Conservation (phyloP, 2,329 filamentous ascomycete species). For the Colletotrichum tropicale region DNA sequence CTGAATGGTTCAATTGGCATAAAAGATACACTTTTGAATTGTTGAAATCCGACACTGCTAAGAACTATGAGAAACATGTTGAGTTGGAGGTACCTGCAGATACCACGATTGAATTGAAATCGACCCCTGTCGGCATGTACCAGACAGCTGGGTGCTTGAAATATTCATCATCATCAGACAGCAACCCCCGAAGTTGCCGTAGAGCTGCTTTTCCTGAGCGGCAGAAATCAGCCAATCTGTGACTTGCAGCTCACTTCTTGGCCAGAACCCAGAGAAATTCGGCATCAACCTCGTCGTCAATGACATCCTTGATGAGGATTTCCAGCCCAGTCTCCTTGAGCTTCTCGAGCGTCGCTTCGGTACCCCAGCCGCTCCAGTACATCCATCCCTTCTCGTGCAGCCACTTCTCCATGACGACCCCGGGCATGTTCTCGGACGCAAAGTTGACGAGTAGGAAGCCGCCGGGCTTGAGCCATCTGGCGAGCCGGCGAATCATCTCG, state of each 20-base stretch:
- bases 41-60: background rate
- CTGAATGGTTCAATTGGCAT: background rate
- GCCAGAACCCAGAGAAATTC: constrained; percentile 46
- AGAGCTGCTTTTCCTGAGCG: background rate
- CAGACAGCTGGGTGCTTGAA: background rate
- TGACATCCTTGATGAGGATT: constrained; percentile 33
- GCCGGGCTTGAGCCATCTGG: constrained; percentile 54
- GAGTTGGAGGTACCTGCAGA: background rate
- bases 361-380: constrained; percentile 47
- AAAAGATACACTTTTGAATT: background rate
- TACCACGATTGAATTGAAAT: background rate
- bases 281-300: constrained; percentile 33
- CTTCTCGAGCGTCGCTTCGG: constrained; percentile 32
- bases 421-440: constrained; percentile 29
- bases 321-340: constrained; percentile 36
- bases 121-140: background rate
- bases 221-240: accelerated
- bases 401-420: constrained; percentile 38
- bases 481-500: constrained; percentile 46
- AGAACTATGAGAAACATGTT: background rate
- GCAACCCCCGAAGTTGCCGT: background rate
- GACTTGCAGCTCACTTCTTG: constrained; percentile 21
- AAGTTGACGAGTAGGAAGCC: constrained; percentile 57
- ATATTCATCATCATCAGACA: background rate
- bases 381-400: constrained; percentile 45